Percentiles rank a stretch among this genome's conserved stretches.
Conservation (phyloP, 345 rosid genomes). For the Eucalyptus erythrocorys region DNA sequence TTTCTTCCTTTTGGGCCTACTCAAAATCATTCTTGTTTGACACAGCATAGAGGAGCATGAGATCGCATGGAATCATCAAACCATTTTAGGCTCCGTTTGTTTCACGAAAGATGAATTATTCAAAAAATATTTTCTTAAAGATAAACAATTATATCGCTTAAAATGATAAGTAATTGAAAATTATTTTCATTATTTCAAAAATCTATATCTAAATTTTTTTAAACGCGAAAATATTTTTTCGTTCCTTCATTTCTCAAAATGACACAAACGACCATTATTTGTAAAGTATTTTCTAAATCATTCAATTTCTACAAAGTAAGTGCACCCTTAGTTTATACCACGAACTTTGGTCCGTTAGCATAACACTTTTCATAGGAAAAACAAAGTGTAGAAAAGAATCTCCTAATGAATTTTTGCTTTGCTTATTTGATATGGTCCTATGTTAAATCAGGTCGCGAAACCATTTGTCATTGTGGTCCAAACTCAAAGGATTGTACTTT, state of each 20-base stretch:
- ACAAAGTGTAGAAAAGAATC: neutral
- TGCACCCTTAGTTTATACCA: neutral
- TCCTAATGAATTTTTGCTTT: neutral
- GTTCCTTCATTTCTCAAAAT: no score
- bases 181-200: neutral
- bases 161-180: neutral
- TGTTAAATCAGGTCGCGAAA: no score
- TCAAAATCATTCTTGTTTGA: neutral
- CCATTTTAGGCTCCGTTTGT: neutral
- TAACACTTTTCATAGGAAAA: neutral
- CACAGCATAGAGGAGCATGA: neutral
- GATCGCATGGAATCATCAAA: neutral
- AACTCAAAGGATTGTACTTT: no score
- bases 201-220: no score
- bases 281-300: no score
- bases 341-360: neutral
- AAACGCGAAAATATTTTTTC: no score
- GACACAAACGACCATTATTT: no score
- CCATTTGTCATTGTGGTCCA: no score
- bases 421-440: neutral
- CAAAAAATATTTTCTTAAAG: no score
- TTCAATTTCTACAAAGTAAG: accelerated
- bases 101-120: no score
- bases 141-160: accelerated
- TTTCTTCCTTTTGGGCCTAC: neutral